phyloP scores from a whole-genome alignment of 768 basidiomycete genomes.

The Tricholoma bakamatsutake region DNA sequence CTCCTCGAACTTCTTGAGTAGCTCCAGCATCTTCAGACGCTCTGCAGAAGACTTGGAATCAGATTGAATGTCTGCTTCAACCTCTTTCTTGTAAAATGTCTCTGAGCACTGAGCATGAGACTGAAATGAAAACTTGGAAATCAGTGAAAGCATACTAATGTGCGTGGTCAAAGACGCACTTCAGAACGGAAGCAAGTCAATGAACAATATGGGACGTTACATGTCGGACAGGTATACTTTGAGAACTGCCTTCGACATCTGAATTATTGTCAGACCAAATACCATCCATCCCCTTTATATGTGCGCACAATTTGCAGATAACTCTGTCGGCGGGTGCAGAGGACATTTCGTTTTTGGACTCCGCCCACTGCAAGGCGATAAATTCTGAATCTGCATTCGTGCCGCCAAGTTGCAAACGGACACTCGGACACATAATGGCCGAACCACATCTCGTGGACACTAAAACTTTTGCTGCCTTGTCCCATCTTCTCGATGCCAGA shows the following conservation, averaged over 20 bases:
- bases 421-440: conserved; percentile 27
- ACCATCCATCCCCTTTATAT: background rate
- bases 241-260: conserved; percentile 75
- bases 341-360: conserved; percentile 19
- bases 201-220: conserved; percentile 80
- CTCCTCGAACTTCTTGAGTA: conserved; percentile 71
- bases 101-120: conserved; percentile 75
- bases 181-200: conserved; percentile 72
- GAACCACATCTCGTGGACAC: conserved; percentile 42
- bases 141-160: conserved; percentile 2
- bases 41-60: conserved; percentile 53
- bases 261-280: background rate
- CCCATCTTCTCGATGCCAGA: conserved; percentile 77
- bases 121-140: conserved; percentile 21
- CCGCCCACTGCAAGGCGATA: no score
- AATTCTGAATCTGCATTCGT: no score
- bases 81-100: conserved; percentile 70
- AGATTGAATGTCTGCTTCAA: conserved; percentile 56
- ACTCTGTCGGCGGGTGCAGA: conserved; percentile 19
- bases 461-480: conserved; percentile 55
- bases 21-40: conserved; percentile 56
- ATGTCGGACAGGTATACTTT: conserved; percentile 77
- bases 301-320: conserved; percentile 41
- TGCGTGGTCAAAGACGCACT: conserved; percentile 32
- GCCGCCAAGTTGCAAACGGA: background rate